phyloP scores from a whole-genome alignment of 1,139 yeast genomes.

The Nakaseomyces kungkrabaensis region DNA sequence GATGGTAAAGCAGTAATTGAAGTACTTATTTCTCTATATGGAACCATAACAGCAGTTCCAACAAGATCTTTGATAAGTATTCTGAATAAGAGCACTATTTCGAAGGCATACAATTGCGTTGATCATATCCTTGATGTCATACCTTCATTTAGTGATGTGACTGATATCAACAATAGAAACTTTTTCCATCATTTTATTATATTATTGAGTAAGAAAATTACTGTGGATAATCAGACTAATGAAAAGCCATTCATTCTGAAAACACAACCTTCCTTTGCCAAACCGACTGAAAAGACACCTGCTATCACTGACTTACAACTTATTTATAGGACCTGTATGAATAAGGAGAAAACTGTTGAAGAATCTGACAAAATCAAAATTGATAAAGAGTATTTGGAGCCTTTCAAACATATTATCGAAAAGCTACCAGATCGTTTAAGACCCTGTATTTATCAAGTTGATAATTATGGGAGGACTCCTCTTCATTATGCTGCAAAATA shows the following conservation, averaged over 20 bases:
- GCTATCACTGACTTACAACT: conserved; percentile 24
- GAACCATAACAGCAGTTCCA: conserved; percentile 31
- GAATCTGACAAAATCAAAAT: conserved; percentile 2
- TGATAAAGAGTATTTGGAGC: conserved; percentile 4
- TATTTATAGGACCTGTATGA: background rate
- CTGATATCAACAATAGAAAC: conserved; percentile 74
- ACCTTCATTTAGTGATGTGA: conserved; percentile 47
- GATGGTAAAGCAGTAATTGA: conserved; percentile 35
- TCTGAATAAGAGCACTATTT: conserved; percentile 54
- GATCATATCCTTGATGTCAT: conserved; percentile 41
- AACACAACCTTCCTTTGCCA: background rate
- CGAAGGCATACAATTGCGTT: conserved; percentile 45
- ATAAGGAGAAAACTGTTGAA: background rate
- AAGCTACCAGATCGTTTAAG: conserved; percentile 45
- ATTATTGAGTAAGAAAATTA: background rate
- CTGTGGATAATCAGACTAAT: background rate
- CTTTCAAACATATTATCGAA: conserved; percentile 37
- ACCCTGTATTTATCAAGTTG: conserved; percentile 50
- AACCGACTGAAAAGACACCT: conserved; percentile 21
- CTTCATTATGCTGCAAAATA: conserved; percentile 85
- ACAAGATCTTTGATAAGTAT: conserved; percentile 34
- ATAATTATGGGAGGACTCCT: conserved; percentile 74
- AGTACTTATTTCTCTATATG: conserved; percentile 34
- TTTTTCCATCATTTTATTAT: conserved; percentile 78
- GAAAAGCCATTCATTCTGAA: background rate